Evolutionary conservation across 768 basidiomycete species (phyloP).

Genomic region (Boletus bicolor): DNA sequence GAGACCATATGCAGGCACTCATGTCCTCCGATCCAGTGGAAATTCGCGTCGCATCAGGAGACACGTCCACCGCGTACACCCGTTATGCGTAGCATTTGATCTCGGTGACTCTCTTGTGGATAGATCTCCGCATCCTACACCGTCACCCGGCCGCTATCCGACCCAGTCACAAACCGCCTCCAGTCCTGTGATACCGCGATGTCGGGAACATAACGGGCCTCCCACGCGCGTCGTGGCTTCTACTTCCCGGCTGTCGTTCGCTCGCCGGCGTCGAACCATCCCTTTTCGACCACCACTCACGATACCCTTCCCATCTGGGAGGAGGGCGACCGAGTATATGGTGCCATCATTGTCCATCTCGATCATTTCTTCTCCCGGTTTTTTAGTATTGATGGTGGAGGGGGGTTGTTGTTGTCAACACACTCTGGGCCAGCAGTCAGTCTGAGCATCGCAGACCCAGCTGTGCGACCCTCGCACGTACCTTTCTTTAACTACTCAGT

Average conservation of each 20-base stretch:
- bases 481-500: neutral
- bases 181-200: slow-evolving; percentile 3
- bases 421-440: neutral
- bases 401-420: neutral
- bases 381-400: neutral
- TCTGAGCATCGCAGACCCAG: neutral
- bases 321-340: neutral
- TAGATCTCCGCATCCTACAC: neutral
- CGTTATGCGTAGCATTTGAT: neutral
- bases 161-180: slow-evolving; percentile 5
- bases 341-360: neutral
- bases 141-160: slow-evolving; percentile 1
- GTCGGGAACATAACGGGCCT: neutral
- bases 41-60: neutral
- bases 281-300: neutral
- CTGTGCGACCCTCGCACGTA: neutral
- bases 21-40: neutral
- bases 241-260: neutral
- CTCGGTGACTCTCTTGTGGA: neutral
- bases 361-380: neutral
- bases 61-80: slow-evolving; percentile 7
- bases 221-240: neutral
- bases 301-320: neutral
- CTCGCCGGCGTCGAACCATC: neutral
- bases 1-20: neutral